These are phyloP conservation scores for Globisporangium cederbergense DNA, from an alignment of 352 stramenopile species.

Conservation along the genomic window DNA sequence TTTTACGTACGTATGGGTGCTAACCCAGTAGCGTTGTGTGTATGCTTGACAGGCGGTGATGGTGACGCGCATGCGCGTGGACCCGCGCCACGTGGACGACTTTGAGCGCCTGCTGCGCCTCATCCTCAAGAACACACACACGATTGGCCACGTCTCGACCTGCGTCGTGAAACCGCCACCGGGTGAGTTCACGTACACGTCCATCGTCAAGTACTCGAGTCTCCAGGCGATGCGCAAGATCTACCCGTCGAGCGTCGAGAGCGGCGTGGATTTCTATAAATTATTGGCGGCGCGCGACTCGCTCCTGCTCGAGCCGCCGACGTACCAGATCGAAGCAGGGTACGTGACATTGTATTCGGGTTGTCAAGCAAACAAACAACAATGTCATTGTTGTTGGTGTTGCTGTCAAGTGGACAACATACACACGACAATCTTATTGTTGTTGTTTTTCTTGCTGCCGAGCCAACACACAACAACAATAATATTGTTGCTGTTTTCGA, in stretches of 20 bases:
- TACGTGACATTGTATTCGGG: conserved; percentile 10
- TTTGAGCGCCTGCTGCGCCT: conserved; percentile 75
- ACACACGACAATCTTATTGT: neutral
- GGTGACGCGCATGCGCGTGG: conserved; percentile 79
- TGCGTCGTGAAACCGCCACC: conserved; percentile 73
- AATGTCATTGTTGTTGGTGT: neutral
- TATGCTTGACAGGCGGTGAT: conserved; percentile 50
- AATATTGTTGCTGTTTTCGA: neutral
- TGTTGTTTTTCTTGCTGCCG: neutral
- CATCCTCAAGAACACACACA: conserved; percentile 83
- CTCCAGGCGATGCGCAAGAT: conserved; percentile 71
- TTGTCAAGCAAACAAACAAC: neutral
- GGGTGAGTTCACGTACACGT: conserved; percentile 79
- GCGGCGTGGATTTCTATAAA: conserved; percentile 75
- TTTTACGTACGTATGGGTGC: too few species aligned
- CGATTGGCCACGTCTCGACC: conserved; percentile 73
- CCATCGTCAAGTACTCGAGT: conserved; percentile 81
- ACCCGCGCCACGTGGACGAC: conserved; percentile 67
- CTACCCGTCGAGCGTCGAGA: conserved; percentile 62
- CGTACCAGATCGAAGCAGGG: conserved; percentile 82
- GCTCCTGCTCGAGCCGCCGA: conserved; percentile 70
- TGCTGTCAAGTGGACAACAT: neutral
- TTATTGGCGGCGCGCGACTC: conserved; percentile 70
- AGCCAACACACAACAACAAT: neutral
- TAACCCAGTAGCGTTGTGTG: neutral